A percentile compares a stretch with the other conserved stretches of the same genome.
These are phyloP conservation scores for Myotisia sp. DNA, from an alignment of 2,329 filamentous ascomycete species.

Conservation along the genomic window DNA sequence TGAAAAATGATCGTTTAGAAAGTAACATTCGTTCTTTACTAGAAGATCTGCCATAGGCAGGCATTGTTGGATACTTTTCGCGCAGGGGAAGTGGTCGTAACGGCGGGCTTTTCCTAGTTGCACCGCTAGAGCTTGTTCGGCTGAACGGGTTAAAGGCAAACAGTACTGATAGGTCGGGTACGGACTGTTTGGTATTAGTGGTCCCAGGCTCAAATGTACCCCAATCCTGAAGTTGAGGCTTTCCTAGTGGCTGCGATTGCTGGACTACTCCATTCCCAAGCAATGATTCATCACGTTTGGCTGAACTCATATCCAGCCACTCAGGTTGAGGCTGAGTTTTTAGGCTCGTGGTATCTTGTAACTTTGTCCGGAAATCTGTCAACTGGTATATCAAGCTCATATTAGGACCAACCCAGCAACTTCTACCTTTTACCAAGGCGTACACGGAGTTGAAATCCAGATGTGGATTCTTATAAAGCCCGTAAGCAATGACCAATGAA, in stretches of 20 bases:
- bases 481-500: slow-evolving; percentile 52
- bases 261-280: neutral
- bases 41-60: slow-evolving; percentile 8
- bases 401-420: slow-evolving; percentile 54
- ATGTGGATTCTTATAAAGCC: slow-evolving; percentile 47
- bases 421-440: slow-evolving; percentile 47
- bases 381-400: slow-evolving; percentile 57
- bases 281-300: neutral
- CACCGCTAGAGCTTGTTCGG: slow-evolving; percentile 1
- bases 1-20: slow-evolving; percentile 9
- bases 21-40: slow-evolving; percentile 6
- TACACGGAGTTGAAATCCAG: slow-evolving; percentile 52
- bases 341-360: slow-evolving; percentile 21
- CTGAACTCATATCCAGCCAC: slow-evolving; percentile 20
- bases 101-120: too few relatives aligned
- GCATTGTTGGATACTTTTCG: slow-evolving; percentile 20
- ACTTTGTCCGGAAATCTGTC: slow-evolving; percentile 43
- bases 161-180: neutral
- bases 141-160: slow-evolving; percentile 9
- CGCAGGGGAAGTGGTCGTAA: slow-evolving; percentile 27
- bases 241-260: neutral
- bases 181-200: neutral
- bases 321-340: slow-evolving; percentile 20
- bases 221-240: neutral
- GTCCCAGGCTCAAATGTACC: neutral